Percentiles rank a stretch among this genome's conserved stretches.
phyloP scores from a whole-genome alignment of 78 protist species.

The Bodo saltans region DNA sequence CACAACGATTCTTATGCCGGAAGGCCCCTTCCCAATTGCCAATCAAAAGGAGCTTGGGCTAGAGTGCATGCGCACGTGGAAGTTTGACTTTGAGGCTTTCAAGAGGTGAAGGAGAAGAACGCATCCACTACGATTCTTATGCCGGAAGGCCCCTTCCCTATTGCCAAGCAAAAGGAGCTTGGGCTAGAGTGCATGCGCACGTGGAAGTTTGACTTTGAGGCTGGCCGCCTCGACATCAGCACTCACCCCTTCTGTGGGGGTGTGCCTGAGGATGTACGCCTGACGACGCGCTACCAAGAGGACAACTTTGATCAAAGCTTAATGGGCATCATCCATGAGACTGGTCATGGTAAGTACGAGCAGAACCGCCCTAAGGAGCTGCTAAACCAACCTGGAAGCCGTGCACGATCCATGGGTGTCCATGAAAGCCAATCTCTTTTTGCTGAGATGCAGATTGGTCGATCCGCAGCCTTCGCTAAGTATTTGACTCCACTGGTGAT shows the following conservation, averaged over 20 bases:
- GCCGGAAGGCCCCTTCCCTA: not conserved
- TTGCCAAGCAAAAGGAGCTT: not conserved
- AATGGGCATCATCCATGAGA: constrained; percentile 34
- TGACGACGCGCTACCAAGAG: constrained; percentile 43
- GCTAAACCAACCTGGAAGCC: not conserved
- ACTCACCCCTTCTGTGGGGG: constrained; percentile 38
- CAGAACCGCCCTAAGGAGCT: not conserved
- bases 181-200: not conserved
- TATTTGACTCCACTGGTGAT: not conserved
- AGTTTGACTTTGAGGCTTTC: constrained; percentile 4
- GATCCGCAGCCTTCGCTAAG: constrained; percentile 13
- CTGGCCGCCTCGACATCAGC: constrained; percentile 33
- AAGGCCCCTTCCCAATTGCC: not conserved
- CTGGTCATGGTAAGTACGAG: constrained; percentile 45
- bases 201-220: not conserved
- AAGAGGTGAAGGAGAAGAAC: not conserved
- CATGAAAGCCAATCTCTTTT: constrained; percentile 46
- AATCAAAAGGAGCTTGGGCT: not conserved
- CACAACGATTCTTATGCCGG: not conserved
- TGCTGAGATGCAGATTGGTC: constrained; percentile 38
- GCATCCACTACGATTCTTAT: not conserved
- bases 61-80: not conserved
- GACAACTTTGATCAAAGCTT: constrained; percentile 14
- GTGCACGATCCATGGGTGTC: constrained; percentile 32
- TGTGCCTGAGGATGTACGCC: constrained; percentile 31